phyloP scores from a whole-genome alignment of 2,329 filamentous ascomycete species.

The Madurella fahalii region DNA sequence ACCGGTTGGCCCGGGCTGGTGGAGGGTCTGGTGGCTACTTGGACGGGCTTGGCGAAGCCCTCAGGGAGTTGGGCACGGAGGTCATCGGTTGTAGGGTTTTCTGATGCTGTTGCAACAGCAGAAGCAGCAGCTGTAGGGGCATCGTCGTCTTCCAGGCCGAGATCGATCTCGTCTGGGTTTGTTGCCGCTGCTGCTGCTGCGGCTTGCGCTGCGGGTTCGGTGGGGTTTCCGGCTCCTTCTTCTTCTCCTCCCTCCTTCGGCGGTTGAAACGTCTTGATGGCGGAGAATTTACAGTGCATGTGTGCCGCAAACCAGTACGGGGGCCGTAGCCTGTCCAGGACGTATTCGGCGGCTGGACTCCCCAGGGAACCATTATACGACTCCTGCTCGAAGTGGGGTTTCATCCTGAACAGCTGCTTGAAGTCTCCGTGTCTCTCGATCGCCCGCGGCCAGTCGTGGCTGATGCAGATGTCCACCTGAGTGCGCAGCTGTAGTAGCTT shows the following conservation, averaged over 20 bases:
- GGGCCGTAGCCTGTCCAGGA: constrained; percentile 78
- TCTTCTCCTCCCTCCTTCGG: constrained; percentile 40
- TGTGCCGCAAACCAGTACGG: constrained; percentile 92
- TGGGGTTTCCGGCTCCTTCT: constrained; percentile 18
- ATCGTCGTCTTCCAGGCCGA: constrained; percentile 18
- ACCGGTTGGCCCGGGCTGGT: constrained; percentile 55
- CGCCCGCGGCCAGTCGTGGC: constrained; percentile 89
- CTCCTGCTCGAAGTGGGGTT: constrained; percentile 72
- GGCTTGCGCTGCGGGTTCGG: background rate
- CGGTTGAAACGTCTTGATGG: constrained; percentile 53
- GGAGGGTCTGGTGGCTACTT: constrained; percentile 30
- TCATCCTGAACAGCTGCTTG: constrained; percentile 63
- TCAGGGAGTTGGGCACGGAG: constrained; percentile 72
- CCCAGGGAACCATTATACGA: constrained; percentile 72
- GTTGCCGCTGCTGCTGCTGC: background rate
- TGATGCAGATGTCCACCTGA: constrained; percentile 86
- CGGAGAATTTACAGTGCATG: constrained; percentile 82
- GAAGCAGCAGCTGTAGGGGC: background rate
- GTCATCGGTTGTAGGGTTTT: constrained; percentile 37
- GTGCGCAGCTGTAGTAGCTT: constrained; percentile 82
- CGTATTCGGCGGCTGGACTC: constrained; percentile 71
- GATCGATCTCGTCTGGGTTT: constrained; percentile 25
- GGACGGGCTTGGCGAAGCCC: constrained; percentile 55
- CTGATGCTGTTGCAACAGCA: background rate
- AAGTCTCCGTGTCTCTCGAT: constrained; percentile 76